Percentiles rank a stretch among this genome's conserved stretches.
Evolutionary conservation across 352 stramenopile species (phyloP).

Genomic region (Phytophthora colocasiae): DNA sequence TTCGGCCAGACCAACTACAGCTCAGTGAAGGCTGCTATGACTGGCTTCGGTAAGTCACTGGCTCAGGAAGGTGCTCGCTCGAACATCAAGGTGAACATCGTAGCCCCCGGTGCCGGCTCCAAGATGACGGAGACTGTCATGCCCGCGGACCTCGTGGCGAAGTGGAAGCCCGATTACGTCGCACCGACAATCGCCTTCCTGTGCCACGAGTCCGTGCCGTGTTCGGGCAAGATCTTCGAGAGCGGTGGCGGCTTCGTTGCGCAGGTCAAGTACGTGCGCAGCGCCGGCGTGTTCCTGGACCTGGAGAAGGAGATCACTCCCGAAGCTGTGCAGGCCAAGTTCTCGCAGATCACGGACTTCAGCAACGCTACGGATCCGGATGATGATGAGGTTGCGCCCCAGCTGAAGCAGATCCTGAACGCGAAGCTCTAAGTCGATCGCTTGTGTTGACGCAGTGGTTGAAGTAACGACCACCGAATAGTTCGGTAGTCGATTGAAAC

Average conservation of each 20-base stretch:
- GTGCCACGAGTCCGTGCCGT: conserved; percentile 82
- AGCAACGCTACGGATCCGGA: conserved; percentile 77
- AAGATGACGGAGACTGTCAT: conserved; percentile 91
- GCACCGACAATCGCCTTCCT: conserved; percentile 88
- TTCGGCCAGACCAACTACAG: conserved; percentile 94
- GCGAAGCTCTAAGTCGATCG: conserved; percentile 66
- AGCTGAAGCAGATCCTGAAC: conserved; percentile 82
- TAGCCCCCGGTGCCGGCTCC: conserved; percentile 85
- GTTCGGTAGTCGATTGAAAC: conserved; percentile 20
- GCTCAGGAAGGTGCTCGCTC: conserved; percentile 81
- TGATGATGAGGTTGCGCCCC: conserved; percentile 74
- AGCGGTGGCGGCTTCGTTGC: conserved; percentile 85
- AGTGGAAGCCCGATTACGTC: conserved; percentile 91
- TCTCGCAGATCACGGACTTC: conserved; percentile 82
- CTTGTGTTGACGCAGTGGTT: conserved; percentile 4
- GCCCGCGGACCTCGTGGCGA: conserved; percentile 80
- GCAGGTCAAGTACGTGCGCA: conserved; percentile 85
- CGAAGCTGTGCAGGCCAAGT: conserved; percentile 81
- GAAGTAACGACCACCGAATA: conserved; percentile 10
- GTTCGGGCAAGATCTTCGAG: conserved; percentile 84
- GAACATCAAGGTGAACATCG: conserved; percentile 92
- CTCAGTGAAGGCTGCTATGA: conserved; percentile 92
- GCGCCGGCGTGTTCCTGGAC: conserved; percentile 73
- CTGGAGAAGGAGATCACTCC: conserved; percentile 76
- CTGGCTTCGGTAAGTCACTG: conserved; percentile 93